Evolutionary conservation across 2,329 filamentous ascomycete species (phyloP).

Genomic region (Fusarium brachygibbosum): DNA sequence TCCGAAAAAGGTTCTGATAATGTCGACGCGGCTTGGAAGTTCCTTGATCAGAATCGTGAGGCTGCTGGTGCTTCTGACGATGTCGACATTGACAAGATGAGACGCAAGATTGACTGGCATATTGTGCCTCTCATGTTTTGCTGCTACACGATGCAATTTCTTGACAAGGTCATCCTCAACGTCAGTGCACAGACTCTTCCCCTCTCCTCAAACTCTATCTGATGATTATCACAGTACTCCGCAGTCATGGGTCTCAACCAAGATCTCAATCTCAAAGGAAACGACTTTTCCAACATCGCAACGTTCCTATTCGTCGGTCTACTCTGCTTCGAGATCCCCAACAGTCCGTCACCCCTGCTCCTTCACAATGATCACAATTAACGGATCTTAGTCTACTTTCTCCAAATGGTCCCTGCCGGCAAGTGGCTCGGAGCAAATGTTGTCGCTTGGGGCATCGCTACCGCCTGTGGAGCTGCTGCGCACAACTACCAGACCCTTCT

Average conservation of each 20-base stretch:
- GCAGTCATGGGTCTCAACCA: conserved; percentile 73
- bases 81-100: conserved; percentile 61
- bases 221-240: conserved; percentile 63
- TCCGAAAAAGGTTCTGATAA: conserved; percentile 13
- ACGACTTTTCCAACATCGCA: conserved; percentile 73
- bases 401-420: conserved; percentile 71
- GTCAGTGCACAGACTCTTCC: conserved; percentile 54
- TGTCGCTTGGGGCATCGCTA: conserved; percentile 69
- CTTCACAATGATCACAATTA: neutral
- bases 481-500: conserved; percentile 67
- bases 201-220: neutral
- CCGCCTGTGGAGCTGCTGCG: conserved; percentile 66
- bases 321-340: conserved; percentile 70
- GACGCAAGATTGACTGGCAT: conserved; percentile 69
- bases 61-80: conserved; percentile 46
- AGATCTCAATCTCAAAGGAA: conserved; percentile 66
- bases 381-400: conserved; percentile 61
- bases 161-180: conserved; percentile 75
- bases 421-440: conserved; percentile 73
- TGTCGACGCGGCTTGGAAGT: conserved; percentile 63
- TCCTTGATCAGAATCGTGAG: conserved; percentile 59
- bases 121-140: conserved; percentile 73
- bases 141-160: conserved; percentile 73
- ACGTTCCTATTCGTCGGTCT: conserved; percentile 74
- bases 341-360: conserved; percentile 57